Evolutionary conservation across 2,329 filamentous ascomycete genomes (phyloP).

Genomic region (Botrytis squamosa): DNA sequence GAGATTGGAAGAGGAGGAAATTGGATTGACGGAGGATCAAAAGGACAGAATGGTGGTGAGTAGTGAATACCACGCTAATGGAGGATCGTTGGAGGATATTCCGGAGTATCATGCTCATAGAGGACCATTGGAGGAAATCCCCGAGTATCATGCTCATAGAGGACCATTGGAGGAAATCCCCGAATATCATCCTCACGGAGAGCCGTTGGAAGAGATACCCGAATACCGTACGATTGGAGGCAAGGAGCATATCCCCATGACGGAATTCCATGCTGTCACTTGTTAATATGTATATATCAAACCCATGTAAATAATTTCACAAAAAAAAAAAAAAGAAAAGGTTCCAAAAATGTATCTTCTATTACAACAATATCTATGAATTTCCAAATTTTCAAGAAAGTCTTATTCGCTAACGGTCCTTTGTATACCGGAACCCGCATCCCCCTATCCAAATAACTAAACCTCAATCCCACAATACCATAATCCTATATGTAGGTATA

Average conservation of each 20-base stretch:
- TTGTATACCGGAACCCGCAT: not conserved
- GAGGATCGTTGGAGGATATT: not conserved
- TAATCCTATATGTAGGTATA: not conserved
- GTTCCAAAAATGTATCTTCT: not conserved
- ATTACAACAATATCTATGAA: not conserved
- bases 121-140: not conserved
- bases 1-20: constrained; percentile 6
- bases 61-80: not conserved
- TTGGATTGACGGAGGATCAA: constrained; percentile 10
- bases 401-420: not conserved
- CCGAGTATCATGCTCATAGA: not conserved
- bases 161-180: not conserved
- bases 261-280: constrained; percentile 1
- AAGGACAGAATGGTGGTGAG: not conserved
- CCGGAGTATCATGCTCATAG: not conserved
- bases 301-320: not conserved
- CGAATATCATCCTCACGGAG: not conserved
- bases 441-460: not conserved
- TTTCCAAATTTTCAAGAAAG: not conserved
- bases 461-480: not conserved
- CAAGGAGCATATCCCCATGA: constrained; percentile 9
- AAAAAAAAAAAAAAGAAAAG: not conserved
- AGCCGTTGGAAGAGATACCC: not conserved
- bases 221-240: not conserved
- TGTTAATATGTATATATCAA: not conserved